Percentiles rank a stretch among this genome's conserved stretches.
These are phyloP conservation scores for Fomitiporia mediterranea DNA, from an alignment of 1,284 basidiomycete species.

Conservation along the genomic window DNA sequence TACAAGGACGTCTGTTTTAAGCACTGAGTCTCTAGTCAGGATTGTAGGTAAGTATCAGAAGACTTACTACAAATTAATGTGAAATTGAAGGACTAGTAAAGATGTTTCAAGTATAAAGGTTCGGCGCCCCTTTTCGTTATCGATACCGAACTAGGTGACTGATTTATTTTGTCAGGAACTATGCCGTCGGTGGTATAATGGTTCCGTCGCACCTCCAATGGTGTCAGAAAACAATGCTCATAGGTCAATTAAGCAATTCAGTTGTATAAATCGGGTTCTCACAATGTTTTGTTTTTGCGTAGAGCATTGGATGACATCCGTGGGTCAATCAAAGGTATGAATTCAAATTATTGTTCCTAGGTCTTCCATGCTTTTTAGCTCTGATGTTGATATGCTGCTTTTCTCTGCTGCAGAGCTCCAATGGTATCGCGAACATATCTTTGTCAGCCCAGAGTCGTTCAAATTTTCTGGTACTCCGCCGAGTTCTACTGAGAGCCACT, in stretches of 20 bases:
- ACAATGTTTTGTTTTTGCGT: constrained; percentile 2
- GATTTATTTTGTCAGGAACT: constrained; percentile 73
- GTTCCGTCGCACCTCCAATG: constrained; percentile 26
- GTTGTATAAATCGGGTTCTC: constrained; percentile 16
- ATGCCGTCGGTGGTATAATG: constrained; percentile 66
- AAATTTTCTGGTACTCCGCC: too few species aligned
- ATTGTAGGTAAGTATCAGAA: constrained; percentile 48
- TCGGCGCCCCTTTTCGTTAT: too few species aligned
- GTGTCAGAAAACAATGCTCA: constrained; percentile 39
- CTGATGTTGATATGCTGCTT: constrained; percentile 2
- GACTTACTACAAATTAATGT: neutral
- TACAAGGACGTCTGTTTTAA: neutral
- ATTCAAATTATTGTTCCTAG: neutral
- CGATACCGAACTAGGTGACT: too few species aligned
- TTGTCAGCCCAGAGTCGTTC: constrained; percentile 31
- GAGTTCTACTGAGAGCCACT: too few species aligned
- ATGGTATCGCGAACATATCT: constrained; percentile 59
- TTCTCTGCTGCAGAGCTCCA: constrained; percentile 40
- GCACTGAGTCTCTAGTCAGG: constrained; percentile 30
- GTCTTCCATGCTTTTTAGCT: constrained; percentile 6
- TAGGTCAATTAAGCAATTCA: constrained; percentile 35
- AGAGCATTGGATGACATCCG: constrained; percentile 78
- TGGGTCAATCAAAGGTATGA: constrained; percentile 64
- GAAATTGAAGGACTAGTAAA: constrained; percentile 27
- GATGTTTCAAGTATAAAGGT: constrained; percentile 83